Percentiles rank a stretch among this genome's conserved stretches.
phyloP scores from a whole-genome alignment of 257 asterid species.

The Buddleja alternifolia region DNA sequence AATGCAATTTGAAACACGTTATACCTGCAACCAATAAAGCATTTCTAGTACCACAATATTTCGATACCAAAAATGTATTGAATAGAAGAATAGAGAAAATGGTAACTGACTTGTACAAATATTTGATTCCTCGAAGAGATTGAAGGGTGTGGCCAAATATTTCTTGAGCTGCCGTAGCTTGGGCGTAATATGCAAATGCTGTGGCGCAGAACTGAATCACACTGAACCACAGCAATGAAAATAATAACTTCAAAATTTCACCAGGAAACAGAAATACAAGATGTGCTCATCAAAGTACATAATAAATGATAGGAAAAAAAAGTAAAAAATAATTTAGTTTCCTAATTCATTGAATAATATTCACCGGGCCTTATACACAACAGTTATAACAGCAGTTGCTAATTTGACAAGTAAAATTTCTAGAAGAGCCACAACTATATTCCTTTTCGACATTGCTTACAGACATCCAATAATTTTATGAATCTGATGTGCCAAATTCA shows the following conservation, averaged over 20 bases:
- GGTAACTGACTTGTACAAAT: slow-evolving; percentile 78
- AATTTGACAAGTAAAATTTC: not conserved
- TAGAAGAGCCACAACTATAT: not conserved
- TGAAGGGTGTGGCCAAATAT: slow-evolving; percentile 92
- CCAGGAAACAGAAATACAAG: not conserved
- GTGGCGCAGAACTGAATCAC: slow-evolving; percentile 96
- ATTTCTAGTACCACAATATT: slow-evolving; percentile 20
- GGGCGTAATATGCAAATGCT: slow-evolving; percentile 90
- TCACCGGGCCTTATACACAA: slow-evolving; percentile 1
- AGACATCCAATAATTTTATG: not conserved
- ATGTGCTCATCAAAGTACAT: not conserved
- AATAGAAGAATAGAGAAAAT: slow-evolving; percentile 13
- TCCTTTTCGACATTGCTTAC: not conserved
- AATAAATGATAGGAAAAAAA: not conserved
- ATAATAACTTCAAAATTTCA: slow-evolving; percentile 6
- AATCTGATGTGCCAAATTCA: slow-evolving; percentile 19
- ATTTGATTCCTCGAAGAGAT: slow-evolving; percentile 90
- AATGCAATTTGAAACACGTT: slow-evolving; percentile 87
- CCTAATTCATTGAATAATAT: not conserved
- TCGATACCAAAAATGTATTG: not conserved
- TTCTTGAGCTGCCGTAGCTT: slow-evolving; percentile 98
- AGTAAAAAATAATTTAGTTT: not conserved
- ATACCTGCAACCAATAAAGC: slow-evolving; percentile 58
- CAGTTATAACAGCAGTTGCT: not conserved
- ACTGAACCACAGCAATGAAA: slow-evolving; percentile 47